Evolutionary conservation across 257 asterid species (phyloP).

Genomic region (Ballota nigra): DNA sequence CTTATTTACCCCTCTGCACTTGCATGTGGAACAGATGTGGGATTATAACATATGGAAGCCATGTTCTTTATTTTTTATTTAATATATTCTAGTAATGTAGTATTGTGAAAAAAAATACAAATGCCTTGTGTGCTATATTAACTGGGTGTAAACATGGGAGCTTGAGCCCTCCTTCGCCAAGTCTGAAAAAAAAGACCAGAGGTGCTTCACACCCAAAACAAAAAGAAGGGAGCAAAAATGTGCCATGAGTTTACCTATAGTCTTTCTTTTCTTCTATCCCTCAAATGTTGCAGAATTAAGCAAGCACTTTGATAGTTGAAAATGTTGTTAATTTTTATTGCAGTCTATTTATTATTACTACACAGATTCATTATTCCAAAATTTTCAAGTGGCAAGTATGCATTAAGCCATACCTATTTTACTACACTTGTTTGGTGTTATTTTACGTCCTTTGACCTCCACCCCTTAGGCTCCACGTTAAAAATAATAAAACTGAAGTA

Average conservation of each 20-base stretch:
- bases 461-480: background rate
- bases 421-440: background rate
- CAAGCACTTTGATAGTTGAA: background rate
- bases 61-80: constrained; percentile 1
- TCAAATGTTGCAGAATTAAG: background rate
- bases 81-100: background rate
- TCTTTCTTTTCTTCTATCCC: background rate
- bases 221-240: background rate
- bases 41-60: too few relatives aligned
- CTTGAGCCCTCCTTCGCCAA: background rate
- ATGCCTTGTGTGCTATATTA: background rate
- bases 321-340: background rate
- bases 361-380: background rate
- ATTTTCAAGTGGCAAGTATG: background rate
- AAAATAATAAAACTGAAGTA: constrained; percentile 10
- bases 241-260: background rate
- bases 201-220: background rate
- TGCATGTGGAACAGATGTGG: too few relatives aligned
- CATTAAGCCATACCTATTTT: background rate
- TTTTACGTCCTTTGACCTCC: background rate
- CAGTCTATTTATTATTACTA: background rate
- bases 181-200: background rate
- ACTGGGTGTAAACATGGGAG: background rate
- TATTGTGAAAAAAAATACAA: background rate
- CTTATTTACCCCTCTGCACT: too few relatives aligned